These are phyloP conservation scores for Yarrowia sp. DNA, from an alignment of 805 yeast species.

Conservation along the genomic window DNA sequence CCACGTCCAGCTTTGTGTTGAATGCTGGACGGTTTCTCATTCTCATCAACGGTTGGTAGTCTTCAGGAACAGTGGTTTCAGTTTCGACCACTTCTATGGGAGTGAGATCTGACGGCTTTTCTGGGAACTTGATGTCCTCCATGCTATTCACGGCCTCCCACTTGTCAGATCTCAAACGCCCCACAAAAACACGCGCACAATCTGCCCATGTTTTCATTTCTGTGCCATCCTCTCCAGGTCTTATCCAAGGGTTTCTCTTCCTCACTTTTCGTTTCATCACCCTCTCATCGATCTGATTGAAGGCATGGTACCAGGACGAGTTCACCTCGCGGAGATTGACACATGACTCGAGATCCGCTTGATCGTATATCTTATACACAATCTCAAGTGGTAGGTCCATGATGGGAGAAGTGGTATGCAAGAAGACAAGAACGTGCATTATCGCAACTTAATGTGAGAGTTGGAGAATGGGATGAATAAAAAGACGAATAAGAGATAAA, in stretches of 20 bases:
- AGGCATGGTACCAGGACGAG: slow-evolving; percentile 9
- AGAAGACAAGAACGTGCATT: neutral
- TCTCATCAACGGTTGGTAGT: neutral
- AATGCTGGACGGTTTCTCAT: neutral
- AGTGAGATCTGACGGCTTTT: neutral
- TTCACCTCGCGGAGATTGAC: slow-evolving; percentile 1
- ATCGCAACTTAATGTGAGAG: neutral
- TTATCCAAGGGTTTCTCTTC: slow-evolving; percentile 6
- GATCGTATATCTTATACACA: neutral
- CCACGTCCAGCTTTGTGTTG: neutral
- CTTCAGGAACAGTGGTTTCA: neutral
- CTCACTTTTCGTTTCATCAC: neutral
- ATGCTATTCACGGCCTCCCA: neutral
- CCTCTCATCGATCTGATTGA: slow-evolving; percentile 3
- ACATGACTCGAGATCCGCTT: slow-evolving; percentile 11
- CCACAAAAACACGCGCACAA: slow-evolving; percentile 7
- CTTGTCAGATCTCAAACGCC: neutral
- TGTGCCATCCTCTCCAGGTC: slow-evolving; percentile 3
- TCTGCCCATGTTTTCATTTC: slow-evolving; percentile 5
- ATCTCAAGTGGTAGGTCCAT: slow-evolving; percentile 10
- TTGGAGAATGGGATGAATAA: no score
- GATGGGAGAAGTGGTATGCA: neutral
- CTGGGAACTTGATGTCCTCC: neutral
- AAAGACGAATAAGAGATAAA: no score
- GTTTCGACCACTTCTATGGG: neutral